phyloP scores from a whole-genome alignment of 257 asterid genomes.

The Plectranthus barbatus region DNA sequence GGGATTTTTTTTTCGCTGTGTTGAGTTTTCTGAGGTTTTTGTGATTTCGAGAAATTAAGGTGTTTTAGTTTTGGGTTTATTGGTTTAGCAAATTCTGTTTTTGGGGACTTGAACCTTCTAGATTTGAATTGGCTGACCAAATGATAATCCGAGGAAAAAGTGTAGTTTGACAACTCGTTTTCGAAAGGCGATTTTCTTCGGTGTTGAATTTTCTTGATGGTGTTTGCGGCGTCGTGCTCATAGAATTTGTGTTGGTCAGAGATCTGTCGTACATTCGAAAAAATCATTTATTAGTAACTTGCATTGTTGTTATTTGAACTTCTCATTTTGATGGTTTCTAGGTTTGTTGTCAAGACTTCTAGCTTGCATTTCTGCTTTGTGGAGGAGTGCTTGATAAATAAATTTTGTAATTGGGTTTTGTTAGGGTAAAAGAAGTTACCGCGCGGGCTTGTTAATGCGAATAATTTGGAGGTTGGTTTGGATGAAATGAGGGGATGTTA shows the following conservation, averaged over 20 bases:
- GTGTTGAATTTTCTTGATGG: constrained; percentile 28
- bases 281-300: background rate
- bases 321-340: constrained; percentile 17
- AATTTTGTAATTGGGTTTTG: constrained; percentile 9
- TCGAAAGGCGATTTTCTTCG: constrained; percentile 17
- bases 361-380: constrained; percentile 4
- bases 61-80: background rate
- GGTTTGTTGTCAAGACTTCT: constrained; percentile 14
- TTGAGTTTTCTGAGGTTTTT: constrained; percentile 21
- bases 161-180: constrained; percentile 27
- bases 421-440: constrained; percentile 7
- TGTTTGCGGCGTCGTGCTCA: constrained; percentile 23
- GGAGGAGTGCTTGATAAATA: background rate
- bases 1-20: background rate
- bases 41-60: constrained; percentile 21
- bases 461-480: constrained; percentile 36
- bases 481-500: constrained; percentile 70
- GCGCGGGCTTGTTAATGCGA: constrained; percentile 23
- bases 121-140: constrained; percentile 44
- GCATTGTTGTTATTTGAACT: background rate
- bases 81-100: constrained; percentile 2
- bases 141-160: constrained; percentile 16
- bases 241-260: constrained; percentile 21
- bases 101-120: constrained; percentile 42
- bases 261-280: constrained; percentile 27